Base-by-base conservation (phyloP, 73 alveolate species). In the Paramecium octaurelia region DNA sequence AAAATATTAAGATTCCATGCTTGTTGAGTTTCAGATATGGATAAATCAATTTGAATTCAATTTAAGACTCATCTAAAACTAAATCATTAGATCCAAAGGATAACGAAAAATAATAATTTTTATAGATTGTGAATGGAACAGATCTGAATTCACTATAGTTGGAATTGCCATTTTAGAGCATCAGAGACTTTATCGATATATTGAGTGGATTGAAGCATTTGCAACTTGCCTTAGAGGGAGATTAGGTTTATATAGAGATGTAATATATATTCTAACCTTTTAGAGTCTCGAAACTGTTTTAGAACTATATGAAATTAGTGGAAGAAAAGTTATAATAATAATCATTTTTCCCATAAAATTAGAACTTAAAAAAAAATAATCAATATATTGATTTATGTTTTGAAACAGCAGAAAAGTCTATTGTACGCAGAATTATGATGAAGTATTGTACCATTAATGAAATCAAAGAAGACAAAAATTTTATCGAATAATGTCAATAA, bases 111-210 rank as follows among this genome's bases (percentile, higher is more conserved):
- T 35, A 80, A 80, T 80, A 80, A 80, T 80, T 43, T n/a, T 24
- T 80, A 8, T 2, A 80, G 12, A 80, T 44, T 18, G 29, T 80
- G n/a, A 80, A 80, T 23, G 24, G 57, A 44, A 2, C 29, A 8
- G 91, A 80, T 80, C 3, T 43, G 16, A 80, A 48, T n/a, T 42
- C 11, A 4, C 9, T 80, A 46, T 14, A 40, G 16, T 48, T 44
- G 46, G 91, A 80, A 64, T 31, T 80, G 12, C 21, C 76, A 44
- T 80, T 80, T 46, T 46, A 40, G 14, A 44, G 42, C 8, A 40
- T 80, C 1, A 80, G 91, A 46, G 91, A 80, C 24, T 80, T 80
- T 48, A 46, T 80, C 8, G 91, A 80, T 80, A 42, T 80, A 10
- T 11, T 80, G 34, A 24, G 64, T 23, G 91, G 91, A 7, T 8